Percentiles rank a stretch among this genome's conserved stretches.
Conservation (phyloP, 768 basidiomycete genomes). For the Mycena venus region DNA sequence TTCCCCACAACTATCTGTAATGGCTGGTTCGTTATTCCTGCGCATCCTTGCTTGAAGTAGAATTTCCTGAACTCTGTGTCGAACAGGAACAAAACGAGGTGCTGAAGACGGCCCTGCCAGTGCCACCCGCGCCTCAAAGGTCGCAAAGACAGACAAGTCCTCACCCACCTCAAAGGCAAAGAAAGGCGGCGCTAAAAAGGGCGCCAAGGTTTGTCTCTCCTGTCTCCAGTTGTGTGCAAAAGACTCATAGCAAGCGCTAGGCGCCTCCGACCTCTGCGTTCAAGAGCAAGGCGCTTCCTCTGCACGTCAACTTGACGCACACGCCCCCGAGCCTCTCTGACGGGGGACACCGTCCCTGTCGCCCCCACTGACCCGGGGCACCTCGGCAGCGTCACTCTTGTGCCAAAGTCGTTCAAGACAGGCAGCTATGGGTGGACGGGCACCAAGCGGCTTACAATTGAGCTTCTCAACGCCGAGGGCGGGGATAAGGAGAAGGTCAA, state of each 20-base stretch:
- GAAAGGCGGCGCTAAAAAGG: constrained; percentile 55
- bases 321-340: constrained; percentile 64
- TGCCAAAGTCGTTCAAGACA: constrained; percentile 74
- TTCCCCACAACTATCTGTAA: background rate
- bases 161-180: constrained; percentile 46
- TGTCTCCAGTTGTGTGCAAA: background rate
- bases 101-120: constrained; percentile 52
- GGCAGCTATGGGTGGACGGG: constrained; percentile 93
- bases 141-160: constrained; percentile 58
- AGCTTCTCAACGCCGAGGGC: constrained; percentile 65
- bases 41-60: background rate
- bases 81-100: constrained; percentile 59
- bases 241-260: constrained; percentile 42
- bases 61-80: background rate
- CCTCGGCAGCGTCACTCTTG: constrained; percentile 67
- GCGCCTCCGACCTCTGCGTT: constrained; percentile 65
- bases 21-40: background rate
- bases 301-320: constrained; percentile 78
- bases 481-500: constrained; percentile 76
- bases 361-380: constrained; percentile 69
- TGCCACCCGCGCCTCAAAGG: constrained; percentile 63
- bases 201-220: constrained; percentile 58
- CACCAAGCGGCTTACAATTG: constrained; percentile 73
- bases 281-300: constrained; percentile 74
- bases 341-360: constrained; percentile 47